Conservation (phyloP, 1,284 basidiomycete genomes). For the Tausonia pullulans region DNA sequence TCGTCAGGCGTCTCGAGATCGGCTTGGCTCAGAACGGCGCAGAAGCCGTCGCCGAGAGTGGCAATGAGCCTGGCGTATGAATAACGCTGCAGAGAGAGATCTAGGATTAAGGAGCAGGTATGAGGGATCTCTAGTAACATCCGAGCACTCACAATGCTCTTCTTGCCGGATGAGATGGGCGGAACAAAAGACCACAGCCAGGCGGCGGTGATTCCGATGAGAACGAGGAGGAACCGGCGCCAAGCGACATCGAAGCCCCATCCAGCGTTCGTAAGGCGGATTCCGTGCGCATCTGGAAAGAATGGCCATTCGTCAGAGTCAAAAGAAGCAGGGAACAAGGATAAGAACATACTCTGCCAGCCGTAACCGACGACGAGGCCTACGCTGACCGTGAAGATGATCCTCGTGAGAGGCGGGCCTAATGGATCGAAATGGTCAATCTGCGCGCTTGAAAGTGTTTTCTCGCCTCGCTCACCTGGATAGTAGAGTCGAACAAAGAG, state of each 20-base stretch:
- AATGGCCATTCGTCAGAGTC: not conserved
- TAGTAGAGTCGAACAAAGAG: conserved; percentile 24
- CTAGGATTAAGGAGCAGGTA: too few species aligned
- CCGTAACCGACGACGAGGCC: conserved; percentile 16
- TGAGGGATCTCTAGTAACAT: not conserved
- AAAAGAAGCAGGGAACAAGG: not conserved
- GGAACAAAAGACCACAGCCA: conserved; percentile 16
- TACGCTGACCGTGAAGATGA: conserved; percentile 3
- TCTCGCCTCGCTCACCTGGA: not conserved
- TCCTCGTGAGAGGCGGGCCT: conserved; percentile 8
- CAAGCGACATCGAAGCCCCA: conserved; percentile 20
- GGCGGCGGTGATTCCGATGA: conserved; percentile 19
- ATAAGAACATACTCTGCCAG: conserved; percentile 15
- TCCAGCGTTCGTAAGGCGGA: conserved; percentile 11
- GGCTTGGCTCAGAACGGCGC: not conserved
- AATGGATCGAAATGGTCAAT: not conserved
- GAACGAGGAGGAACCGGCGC: conserved; percentile 17
- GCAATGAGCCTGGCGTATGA: conserved; percentile 8
- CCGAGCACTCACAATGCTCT: conserved; percentile 1
- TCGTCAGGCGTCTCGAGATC: not conserved
- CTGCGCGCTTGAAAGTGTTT: not conserved
- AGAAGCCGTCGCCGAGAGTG: conserved; percentile 12
- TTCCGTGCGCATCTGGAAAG: conserved; percentile 18
- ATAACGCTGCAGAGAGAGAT: not conserved
- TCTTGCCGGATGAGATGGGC: conserved; percentile 8